Evolutionary conservation across 345 rosid genomes (phyloP), one percentile per base, ranked within the genome.

Genomic region (Salix caprea): DNA sequence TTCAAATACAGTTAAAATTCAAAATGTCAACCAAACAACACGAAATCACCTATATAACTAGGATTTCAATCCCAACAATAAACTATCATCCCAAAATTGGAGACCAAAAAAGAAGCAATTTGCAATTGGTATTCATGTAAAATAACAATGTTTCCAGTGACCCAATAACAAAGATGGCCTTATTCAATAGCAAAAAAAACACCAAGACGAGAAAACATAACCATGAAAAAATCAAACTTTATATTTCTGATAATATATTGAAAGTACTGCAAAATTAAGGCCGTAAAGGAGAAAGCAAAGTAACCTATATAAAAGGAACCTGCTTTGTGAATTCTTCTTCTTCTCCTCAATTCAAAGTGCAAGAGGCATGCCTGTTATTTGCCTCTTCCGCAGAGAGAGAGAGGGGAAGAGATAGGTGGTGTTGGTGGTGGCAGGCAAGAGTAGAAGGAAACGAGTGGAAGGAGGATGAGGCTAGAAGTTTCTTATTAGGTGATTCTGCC

Each of bases 401-500:
- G 48, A 56, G 65, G 67, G 56, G n/a, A 19, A 48, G 77, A n/a
- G 61, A 40, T 19, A 7, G 68, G 23, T 65, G 48, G 60, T n/a
- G 28, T n/a, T 56, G 62, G 68, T 64, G 15, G 75, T 54, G 18
- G 62, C 19, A 64, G 62, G 37, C 26, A 24, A 44, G 40, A 76
- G 73, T 12, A 68, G 40, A 40, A 50, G 44, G 60, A 62, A 21
- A 73, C 65, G 28, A 40, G 74, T 56, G 61, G 65, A 1, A 58
- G 28, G 15, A 70, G 69, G 84, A 81, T 81, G 81, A 82, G 84
- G 82, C 39, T 82, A 71, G 60, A 69, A 24, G 19, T 34, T 39
- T 69, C 84, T 81, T 69, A 52, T 76, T 12, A 37, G 37, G 67
- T 60, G 75, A 16, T 24, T 7, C 61, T 23, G 16, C 39, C 36